Evolutionary conservation across 495 filamentous ascomycete genomes (phyloP), one percentile per base, ranked within the genome.

Genomic region (Hypomontagnella monticulosa): DNA sequence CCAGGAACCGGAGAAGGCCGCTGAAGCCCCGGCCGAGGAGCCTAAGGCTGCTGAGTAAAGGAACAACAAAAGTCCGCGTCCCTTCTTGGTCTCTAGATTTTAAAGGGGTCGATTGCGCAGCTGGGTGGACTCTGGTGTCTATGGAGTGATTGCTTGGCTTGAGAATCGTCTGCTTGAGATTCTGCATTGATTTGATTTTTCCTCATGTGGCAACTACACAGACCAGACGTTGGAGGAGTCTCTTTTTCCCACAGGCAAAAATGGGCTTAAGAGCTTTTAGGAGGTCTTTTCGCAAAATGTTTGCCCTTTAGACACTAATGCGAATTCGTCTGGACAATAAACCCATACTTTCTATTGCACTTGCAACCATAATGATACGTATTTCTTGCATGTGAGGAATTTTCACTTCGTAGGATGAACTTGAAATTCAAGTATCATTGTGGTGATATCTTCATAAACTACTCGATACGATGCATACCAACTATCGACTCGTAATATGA

Each of bases 11-110:
- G 80, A 79, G 72, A 74, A 78, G 60, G 73, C 80, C 67, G 64
- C 73, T 27, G 80, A 81, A 9, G 61, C 76, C 38, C 72, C 80
- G 23, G 73, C 80, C 11, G 81, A 83, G 74, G 81, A 83, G 77
- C 76, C 79, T 48, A 82, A 81, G 79, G 78, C 74, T 72, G 66
- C 79, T 58, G 81, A 83, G 79, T 83, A 81, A 79, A 65, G 78
- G 81, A 77, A 81, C 75, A 66, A 54, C 78, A 78, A 70, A 50
- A 58, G 55, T 61, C 59, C 57, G 32, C 67, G 50, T 74, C 70
- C 66, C 57, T 65, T 70, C 64, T 43, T 67, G 65, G 60, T 70
- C 66, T 74, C 59, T 66, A 67, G 66, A 70, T 70, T 57, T 74
- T 40, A 65, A 71, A 62, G 63, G 69, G 69, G 63, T 66, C 63